Conservation (phyloP, 345 rosid species). For the Reutealis trisperma region DNA sequence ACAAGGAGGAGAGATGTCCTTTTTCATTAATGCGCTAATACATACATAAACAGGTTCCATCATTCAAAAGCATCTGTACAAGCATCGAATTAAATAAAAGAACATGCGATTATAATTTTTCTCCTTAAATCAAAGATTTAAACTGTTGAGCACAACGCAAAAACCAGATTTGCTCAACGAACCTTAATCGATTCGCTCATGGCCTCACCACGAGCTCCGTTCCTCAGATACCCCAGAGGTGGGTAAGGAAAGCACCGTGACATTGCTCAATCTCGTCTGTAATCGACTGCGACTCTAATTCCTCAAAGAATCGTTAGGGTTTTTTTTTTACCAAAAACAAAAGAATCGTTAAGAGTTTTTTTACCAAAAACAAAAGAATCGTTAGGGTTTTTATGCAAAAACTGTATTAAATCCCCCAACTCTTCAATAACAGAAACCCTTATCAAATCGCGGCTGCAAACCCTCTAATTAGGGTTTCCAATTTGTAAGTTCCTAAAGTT, state of each 20-base stretch:
- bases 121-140: background rate
- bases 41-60: background rate
- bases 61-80: slow-evolving; percentile 2
- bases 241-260: slow-evolving; percentile 58
- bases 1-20: too few relatives aligned
- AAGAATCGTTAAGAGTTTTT: too few relatives aligned
- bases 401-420: too few relatives aligned
- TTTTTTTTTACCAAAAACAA: too few relatives aligned
- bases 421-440: background rate
- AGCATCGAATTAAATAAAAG: background rate
- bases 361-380: too few relatives aligned
- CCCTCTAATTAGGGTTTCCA: background rate
- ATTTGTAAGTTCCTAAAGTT: background rate
- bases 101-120: background rate
- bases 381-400: background rate
- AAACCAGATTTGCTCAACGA: slow-evolving; percentile 51
- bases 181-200: slow-evolving; percentile 64
- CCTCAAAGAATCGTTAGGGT: background rate
- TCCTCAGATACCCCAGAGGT: slow-evolving; percentile 36
- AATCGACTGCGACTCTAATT: background rate
- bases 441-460: background rate
- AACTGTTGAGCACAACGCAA: slow-evolving; percentile 41
- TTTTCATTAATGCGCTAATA: background rate
- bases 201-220: slow-evolving; percentile 39
- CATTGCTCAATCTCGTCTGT: slow-evolving; percentile 34